Base-by-base conservation (phyloP, 805 yeast species). In the Metschnikowia henanensis region DNA sequence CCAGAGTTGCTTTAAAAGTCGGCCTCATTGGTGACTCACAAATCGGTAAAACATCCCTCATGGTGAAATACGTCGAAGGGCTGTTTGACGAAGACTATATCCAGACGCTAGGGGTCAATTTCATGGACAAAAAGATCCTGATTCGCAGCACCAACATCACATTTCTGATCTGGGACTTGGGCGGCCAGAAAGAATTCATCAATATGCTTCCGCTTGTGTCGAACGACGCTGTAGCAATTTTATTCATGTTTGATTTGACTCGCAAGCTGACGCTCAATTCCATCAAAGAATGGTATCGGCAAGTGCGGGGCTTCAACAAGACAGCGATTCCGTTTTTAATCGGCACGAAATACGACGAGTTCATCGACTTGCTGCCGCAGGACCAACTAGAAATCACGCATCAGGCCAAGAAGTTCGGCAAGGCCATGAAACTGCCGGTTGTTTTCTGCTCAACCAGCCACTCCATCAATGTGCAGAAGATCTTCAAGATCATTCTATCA, bases 51-150 rank as follows among this genome's bases (percentile, higher is more conserved):
- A 92, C 99, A 0, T 88, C 97, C 5, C 68, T 92, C 46, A 91
- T 92, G 98, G 96, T 91, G 19, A 90, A 92, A 60, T 92, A 91
- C 61, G 97, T 92, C n/a, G 97, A 92, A 59, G 95, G 95, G 42
- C 80, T 87, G 26, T 92, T 87, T 62, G 95, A 90, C 60, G 94
- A 88, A 58, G 89, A 84, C 48, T 92, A 92, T 60, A 88, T 91
- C 38, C 97, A 90, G 64, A 92, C 99, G 0, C 70, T 89, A 40
- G 99, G 99, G 5, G 97, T 94, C 43, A 92, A 92, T 60, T 91
- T 88, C 64, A 84, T 94, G 87, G 97, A 94, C 61, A 84, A 90
- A 56, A 83, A 85, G 46, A 87, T 92, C 22, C 83, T 81, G 47
- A 83, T 92, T 42, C 81, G 90, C 43, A 83, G 87, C 46, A 90